Evolutionary conservation across 2,329 filamentous ascomycete genomes (phyloP), one percentile per base, ranked within the genome.

Genomic region (Nigrograna mackinnonii): DNA sequence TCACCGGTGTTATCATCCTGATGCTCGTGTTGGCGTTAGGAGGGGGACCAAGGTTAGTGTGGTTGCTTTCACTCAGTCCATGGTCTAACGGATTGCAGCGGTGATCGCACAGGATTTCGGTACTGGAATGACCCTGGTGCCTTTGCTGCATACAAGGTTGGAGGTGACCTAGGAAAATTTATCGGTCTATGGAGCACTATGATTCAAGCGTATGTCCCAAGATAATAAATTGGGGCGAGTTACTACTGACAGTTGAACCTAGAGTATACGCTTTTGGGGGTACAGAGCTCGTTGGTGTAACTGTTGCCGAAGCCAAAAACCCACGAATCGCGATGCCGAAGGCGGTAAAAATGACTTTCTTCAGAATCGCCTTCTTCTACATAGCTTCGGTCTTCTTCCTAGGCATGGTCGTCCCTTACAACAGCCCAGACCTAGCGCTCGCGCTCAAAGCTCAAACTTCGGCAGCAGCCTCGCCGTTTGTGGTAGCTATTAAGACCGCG

Each of bases 21-120:
- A 58, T 76, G 11, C 71, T 75, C 58, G 47, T 49, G 52, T 75
- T 76, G 54, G 74, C 72, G 13, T 69, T 70, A 20, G 73, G 73
- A 33, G 72, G 68, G 20, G 74, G 74, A 49, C 73, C 73, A 2
- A 43, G n/a, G n/a, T n/a, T n/a, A n/a, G n/a, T n/a, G n/a, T n/a
- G n/a, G n/a, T n/a, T n/a, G n/a, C n/a, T n/a, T n/a, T n/a, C n/a
- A n/a, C n/a, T n/a, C n/a, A n/a, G n/a, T n/a, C n/a, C n/a, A n/a
- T n/a, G n/a, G n/a, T n/a, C n/a, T n/a, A n/a, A n/a, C n/a, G n/a
- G n/a, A n/a, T n/a, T n/a, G n/a, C n/a, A n/a, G 66, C 40, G 64
- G 70, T 35, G 66, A 69, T 39, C 53, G 54, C 5, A 69, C 66
- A 31, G 74, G 74, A 5, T 76, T 76, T 55, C 63, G 72, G 11